A percentile compares a stretch with the other conserved stretches of the same genome.
Evolutionary conservation across 176 grass and related monocot species (phyloP).

Genomic region (Avena eriantha): DNA sequence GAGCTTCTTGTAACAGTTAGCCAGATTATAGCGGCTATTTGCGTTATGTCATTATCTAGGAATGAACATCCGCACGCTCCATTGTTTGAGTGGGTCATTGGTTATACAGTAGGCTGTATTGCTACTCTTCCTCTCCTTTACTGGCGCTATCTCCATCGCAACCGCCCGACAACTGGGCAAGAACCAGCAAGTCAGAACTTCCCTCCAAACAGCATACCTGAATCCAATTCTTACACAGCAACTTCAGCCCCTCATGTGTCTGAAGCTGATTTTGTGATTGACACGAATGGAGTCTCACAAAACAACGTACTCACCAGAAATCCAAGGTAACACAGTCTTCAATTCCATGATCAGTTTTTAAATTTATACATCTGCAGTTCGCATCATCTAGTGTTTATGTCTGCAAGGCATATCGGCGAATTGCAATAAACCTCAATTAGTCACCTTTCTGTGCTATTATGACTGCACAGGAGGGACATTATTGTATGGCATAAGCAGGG

Average conservation of each 20-base stretch:
- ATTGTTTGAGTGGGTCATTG: conserved; percentile 88
- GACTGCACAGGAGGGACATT: background rate
- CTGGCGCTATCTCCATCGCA: conserved; percentile 82
- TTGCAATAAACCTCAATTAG: background rate
- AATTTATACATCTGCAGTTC: background rate
- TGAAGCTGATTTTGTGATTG: conserved; percentile 32
- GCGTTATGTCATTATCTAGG: conserved; percentile 75
- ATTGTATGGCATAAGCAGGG: background rate
- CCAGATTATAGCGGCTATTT: conserved; percentile 87
- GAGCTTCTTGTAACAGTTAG: conserved; percentile 79
- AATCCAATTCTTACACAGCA: conserved; percentile 55
- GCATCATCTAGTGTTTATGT: conserved; percentile 8
- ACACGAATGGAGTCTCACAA: conserved; percentile 41
- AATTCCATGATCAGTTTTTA: background rate
- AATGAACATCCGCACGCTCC: conserved; percentile 74
- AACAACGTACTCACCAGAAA: conserved; percentile 42
- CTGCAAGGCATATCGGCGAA: conserved; percentile 3
- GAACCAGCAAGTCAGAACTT: conserved; percentile 56
- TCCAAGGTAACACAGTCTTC: conserved; percentile 62
- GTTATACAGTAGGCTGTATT: conserved; percentile 83
- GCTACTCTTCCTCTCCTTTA: conserved; percentile 88
- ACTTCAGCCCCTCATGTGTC: conserved; percentile 44
- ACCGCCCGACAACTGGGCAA: conserved; percentile 54
- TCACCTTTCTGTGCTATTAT: conserved; percentile 11
- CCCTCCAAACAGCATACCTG: conserved; percentile 52